These are phyloP conservation scores for Megacollybia marginata DNA, from an alignment of 768 basidiomycete genomes.

Conservation along the genomic window DNA sequence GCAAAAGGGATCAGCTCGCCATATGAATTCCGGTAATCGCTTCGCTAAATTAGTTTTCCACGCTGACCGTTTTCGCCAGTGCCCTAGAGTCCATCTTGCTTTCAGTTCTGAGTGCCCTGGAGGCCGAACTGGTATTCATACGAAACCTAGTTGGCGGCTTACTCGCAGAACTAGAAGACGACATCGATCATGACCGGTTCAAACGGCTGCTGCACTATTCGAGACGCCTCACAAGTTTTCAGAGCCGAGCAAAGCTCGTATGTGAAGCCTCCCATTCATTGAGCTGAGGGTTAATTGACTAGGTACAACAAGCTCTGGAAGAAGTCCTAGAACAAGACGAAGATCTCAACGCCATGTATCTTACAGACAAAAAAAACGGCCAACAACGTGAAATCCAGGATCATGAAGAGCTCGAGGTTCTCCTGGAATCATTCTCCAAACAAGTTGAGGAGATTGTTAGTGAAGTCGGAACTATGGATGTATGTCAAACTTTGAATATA, in stretches of 20 bases:
- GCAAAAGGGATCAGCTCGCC: conserved; percentile 60
- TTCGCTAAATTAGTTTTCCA: conserved; percentile 2
- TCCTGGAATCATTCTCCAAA: conserved; percentile 92
- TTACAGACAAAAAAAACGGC: conserved; percentile 74
- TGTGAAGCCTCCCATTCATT: conserved; percentile 9
- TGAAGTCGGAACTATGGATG: conserved; percentile 83
- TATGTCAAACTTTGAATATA: conserved; percentile 20
- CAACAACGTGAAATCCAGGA: conserved; percentile 58
- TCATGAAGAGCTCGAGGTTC: conserved; percentile 88
- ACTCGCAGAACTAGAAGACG: conserved; percentile 88
- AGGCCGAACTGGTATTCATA: conserved; percentile 94
- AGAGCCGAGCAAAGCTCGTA: conserved; percentile 84
- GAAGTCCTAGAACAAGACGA: conserved; percentile 93
- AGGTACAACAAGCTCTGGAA: conserved; percentile 87
- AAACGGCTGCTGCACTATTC: conserved; percentile 90
- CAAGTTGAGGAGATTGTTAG: conserved; percentile 96
- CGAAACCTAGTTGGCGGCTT: conserved; percentile 86
- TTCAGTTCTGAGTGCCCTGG: conserved; percentile 86
- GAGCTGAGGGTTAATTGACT: conserved; percentile 5
- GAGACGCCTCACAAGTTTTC: conserved; percentile 78
- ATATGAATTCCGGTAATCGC: conserved; percentile 80
- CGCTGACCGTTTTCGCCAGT: conserved; percentile 32
- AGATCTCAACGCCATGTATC: conserved; percentile 92
- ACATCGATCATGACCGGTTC: conserved; percentile 93
- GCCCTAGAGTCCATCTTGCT: conserved; percentile 91